Evolutionary conservation across 169 alveolate species (phyloP), one percentile per base, ranked within the genome.

Genomic region (Plasmodium gaboni): DNA sequence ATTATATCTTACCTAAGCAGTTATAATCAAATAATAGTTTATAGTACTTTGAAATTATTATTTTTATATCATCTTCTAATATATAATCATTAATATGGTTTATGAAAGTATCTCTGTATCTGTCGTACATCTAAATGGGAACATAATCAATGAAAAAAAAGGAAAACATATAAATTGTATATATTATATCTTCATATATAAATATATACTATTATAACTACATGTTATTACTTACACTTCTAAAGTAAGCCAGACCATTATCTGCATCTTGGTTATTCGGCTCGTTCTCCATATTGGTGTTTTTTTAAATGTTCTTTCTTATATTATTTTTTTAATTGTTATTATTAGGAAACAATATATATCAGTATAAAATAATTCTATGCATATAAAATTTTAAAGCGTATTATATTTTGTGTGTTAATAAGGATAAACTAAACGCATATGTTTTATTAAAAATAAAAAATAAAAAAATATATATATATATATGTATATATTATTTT

Each of bases 1-100:
- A 1, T 28, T 28, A 28, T 28, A 5, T 32, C 44, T 32, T 57
- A 80, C 90, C 90, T 32, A 80, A 68, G 64, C 90, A 80, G 60
- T 80, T 80, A 55, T 80, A 80, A 55, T 80, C 90, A 57, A 80
- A 80, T 44, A 80, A 26, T 6, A 68, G 26, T 26, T 80, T 80
- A 48, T 80, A 80, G 26, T 80, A 80, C n/a, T 80, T 80, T 32
- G 71, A 53, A 48, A 80, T 50, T 7, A 63, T 63, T 2, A 55
- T 19, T 42, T 80, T 80, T 38, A 80, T 55, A 17, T 80, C 67
- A 59, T 80, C 90, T 53, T 80, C 85, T 63, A 80, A 44, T 12
- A 51, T 13, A 8, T 65, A 67, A 5, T 80, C 90, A 8, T 57
- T 68, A 50, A 80, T 70, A 48, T 80, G 73, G 10, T 17, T 57